Evolutionary conservation across 495 filamentous ascomycete genomes (phyloP).

Genomic region (Penicillium soppii): DNA sequence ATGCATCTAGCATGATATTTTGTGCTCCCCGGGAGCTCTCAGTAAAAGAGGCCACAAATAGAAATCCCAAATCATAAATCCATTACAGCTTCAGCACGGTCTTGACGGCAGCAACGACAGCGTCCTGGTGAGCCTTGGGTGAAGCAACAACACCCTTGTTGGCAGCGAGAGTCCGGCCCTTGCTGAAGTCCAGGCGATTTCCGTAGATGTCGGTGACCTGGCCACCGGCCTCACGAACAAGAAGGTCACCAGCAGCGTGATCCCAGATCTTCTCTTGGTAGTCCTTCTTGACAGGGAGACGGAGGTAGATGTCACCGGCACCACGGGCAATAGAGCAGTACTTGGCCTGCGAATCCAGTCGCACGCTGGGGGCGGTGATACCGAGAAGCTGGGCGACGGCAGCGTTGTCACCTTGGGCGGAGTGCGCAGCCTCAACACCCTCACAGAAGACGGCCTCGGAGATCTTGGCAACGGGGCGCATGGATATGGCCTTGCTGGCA

Average conservation of each 20-base stretch:
- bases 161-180: constrained; percentile 77
- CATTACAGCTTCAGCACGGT: constrained; percentile 64
- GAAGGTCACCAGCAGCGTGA: constrained; percentile 93
- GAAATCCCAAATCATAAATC: constrained; percentile 4
- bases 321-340: constrained; percentile 95
- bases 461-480: constrained; percentile 74
- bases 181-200: constrained; percentile 76
- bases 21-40: constrained; percentile 14
- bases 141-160: constrained; percentile 96
- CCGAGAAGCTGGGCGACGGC: constrained; percentile 80
- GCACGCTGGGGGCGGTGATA: constrained; percentile 80
- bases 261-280: constrained; percentile 99
- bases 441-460: constrained; percentile 87
- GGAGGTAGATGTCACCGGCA: constrained; percentile 90
- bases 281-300: constrained; percentile 75
- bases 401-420: constrained; percentile 79
- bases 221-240: constrained; percentile 92
- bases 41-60: background rate
- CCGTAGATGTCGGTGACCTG: constrained; percentile 85
- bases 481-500: constrained; percentile 63
- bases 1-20: constrained; percentile 36
- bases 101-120: constrained; percentile 81
- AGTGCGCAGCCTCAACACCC: constrained; percentile 89
- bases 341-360: constrained; percentile 97
- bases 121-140: constrained; percentile 65